Evolutionary conservation across 2,329 filamentous ascomycete species (phyloP), one percentile per base, ranked within the genome.

Genomic region (Thelonectria rubi): DNA sequence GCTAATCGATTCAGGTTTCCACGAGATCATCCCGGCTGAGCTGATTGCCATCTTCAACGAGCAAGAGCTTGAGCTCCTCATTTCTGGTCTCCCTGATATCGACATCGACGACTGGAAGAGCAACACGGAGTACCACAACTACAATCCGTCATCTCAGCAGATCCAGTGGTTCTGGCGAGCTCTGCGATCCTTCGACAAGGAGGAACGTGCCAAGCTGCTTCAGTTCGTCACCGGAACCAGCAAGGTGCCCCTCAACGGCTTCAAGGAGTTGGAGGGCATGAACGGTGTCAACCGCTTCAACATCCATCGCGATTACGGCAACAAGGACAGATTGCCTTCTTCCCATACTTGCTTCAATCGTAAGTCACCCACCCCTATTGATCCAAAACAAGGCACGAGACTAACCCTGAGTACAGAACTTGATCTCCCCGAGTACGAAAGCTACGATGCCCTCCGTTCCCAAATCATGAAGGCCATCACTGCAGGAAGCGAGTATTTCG

Each of bases 81-180:
- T 99, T 74, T 99, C 95, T 52, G 95, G 95, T 74, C 85, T 99
- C 53, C 95, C 95, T 1, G 95, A 99, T 74, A 97, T 99, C 69
- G 94, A 99, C 70, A 88, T 98, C 42, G 95, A 99, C 73, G 95
- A 99, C 79, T 99, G 95, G 95, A 97, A 97, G 86, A 93, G 92
- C 79, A 97, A 97, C 79, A 97, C 94, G 2, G 96, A 99, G 75
- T 98, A 99, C 72, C 94, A 98, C 79, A 98, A 98, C 78, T 99
- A 99, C 81, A 93, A 88, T 5, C 90, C 92, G 32, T 94, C 94
- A 0, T 97, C 95, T 3, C 92, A 93, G 46, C 96, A 99, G 76
- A 97, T 99, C 62, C 94, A 98, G 77, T 99, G 95, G 95, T 99
- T 99, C 87, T 99, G 95, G 95, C 91, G 96, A 73, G 95, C 95